A percentile compares a stretch with the other conserved stretches of the same genome.
These are phyloP conservation scores for Pyrus hybrid DNA, from an alignment of 331 rosid species.

Conservation along the genomic window DNA sequence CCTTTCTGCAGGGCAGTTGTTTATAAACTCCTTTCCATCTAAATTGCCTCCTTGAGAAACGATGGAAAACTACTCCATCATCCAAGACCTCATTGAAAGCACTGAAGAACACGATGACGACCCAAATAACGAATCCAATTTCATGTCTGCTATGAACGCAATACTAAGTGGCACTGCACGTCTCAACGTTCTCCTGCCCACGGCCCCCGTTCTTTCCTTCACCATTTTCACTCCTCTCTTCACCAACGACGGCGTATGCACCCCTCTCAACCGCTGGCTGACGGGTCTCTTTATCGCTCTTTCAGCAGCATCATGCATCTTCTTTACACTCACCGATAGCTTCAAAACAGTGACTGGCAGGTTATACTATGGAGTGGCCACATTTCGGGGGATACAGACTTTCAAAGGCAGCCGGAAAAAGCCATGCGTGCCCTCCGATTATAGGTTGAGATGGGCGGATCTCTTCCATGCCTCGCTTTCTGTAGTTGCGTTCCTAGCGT, in stretches of 20 bases:
- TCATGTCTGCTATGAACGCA: slow-evolving; percentile 34
- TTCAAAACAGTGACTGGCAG: slow-evolving; percentile 41
- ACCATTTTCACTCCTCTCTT: slow-evolving; percentile 52
- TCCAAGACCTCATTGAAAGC: slow-evolving; percentile 21
- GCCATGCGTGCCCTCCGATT: slow-evolving; percentile 30
- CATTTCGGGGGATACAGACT: slow-evolving; percentile 52
- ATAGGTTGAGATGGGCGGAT: slow-evolving; percentile 43
- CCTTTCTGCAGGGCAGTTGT: neutral
- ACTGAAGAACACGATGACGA: slow-evolving; percentile 25
- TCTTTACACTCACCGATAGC: slow-evolving; percentile 54
- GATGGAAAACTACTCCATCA: slow-evolving; percentile 19
- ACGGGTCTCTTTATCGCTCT: slow-evolving; percentile 37
- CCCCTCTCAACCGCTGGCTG: slow-evolving; percentile 33
- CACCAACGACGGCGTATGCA: slow-evolving; percentile 49
- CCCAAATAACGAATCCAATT: slow-evolving; percentile 29
- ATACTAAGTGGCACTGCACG: slow-evolving; percentile 56
- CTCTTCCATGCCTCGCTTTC: slow-evolving; percentile 44
- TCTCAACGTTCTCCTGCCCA: slow-evolving; percentile 54
- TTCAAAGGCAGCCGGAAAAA: slow-evolving; percentile 45
- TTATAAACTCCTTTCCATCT: neutral
- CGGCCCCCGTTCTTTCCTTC: slow-evolving; percentile 53
- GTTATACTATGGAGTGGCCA: slow-evolving; percentile 47
- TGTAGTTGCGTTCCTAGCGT: slow-evolving; percentile 33
- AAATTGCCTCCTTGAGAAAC: slow-evolving; percentile 3
- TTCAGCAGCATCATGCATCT: slow-evolving; percentile 41